Evolutionary conservation across 2,329 filamentous ascomycete species (phyloP), one percentile per base, ranked within the genome.

Genomic region (Alternaria longipes): DNA sequence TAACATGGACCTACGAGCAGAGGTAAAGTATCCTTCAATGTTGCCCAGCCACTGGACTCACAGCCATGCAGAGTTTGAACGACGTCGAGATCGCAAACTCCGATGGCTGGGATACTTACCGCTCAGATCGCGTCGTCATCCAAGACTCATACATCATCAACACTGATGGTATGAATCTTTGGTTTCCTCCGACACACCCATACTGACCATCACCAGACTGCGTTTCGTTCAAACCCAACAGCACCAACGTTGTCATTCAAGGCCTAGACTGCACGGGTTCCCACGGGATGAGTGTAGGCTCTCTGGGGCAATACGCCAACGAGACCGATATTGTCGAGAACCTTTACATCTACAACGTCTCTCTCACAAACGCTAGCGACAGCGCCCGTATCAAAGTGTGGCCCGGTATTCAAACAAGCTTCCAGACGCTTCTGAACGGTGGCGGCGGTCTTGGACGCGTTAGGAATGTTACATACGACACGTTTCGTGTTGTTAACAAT

Each of bases 201-300:
- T 20, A 8, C 8, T 40, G 8, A 40, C n/a, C 38, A 40, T 20
- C 8, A 20, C n/a, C 3, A 40, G 38, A 91, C 71, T 91, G 89
- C 62, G 86, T 91, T 12, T 87, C 87, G 2, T 90, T 91, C 83
- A 68, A 91, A 74, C 89, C 89, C 22, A 91, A 91, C 72, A 87
- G 84, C 65, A 90, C 87, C 41, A 84, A 89, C 61, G 84, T 91
- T 4, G 74, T 91, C 4, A 84, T 91, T 7, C 87, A 91, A 70
- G 86, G 87, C 59, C 77, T 90, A n/a, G 79, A 80, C 60, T 91
- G 89, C 78, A 87, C 87, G 68, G 87, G 87, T 38, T 89, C 87
- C 0, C 89, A 91, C 68, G 89, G 89, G 42, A 90, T 91, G 62
- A 88, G 86, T 5, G 87, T 91, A 20, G 89, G 89, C 9, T 89